Conservation (phyloP, 371 early-diverging fungal genomes). For the Mucor sp. region DNA sequence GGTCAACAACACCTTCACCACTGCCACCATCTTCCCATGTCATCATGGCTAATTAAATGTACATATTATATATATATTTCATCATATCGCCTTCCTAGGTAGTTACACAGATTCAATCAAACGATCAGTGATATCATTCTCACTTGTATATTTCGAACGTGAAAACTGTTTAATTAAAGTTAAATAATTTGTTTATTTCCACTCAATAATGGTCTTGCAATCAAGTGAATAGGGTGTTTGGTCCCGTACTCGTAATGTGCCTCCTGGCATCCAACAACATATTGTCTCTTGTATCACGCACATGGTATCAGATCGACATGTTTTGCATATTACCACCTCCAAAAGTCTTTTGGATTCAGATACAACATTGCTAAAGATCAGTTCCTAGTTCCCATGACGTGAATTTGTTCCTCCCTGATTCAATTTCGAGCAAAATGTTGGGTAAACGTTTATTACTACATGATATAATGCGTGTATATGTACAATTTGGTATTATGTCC, state of each 20-base stretch:
- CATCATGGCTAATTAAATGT: constrained; percentile 7
- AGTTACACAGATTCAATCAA: background rate
- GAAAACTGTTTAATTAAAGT: background rate
- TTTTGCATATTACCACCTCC: background rate
- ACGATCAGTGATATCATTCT: background rate
- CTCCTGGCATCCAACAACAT: background rate
- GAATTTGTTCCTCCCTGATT: too few relatives aligned
- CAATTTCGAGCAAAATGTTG: background rate
- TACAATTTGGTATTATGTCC: constrained; percentile 3
- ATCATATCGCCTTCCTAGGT: background rate
- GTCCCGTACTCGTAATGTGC: too few relatives aligned
- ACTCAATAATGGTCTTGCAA: background rate
- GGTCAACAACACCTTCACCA: constrained; percentile 7
- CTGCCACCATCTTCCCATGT: background rate
- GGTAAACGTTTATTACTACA: background rate
- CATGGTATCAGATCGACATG: background rate
- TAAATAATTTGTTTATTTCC: background rate
- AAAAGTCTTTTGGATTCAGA: too few relatives aligned
- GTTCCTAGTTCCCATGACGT: too few relatives aligned
- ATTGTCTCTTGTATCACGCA: background rate
- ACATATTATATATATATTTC: background rate
- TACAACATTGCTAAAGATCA: background rate
- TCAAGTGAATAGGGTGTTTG: too few relatives aligned
- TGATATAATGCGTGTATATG: background rate
- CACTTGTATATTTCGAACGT: background rate